Evolutionary conservation across 768 basidiomycete species (phyloP), one percentile per base, ranked within the genome.

Genomic region (Amanita rubescens): DNA sequence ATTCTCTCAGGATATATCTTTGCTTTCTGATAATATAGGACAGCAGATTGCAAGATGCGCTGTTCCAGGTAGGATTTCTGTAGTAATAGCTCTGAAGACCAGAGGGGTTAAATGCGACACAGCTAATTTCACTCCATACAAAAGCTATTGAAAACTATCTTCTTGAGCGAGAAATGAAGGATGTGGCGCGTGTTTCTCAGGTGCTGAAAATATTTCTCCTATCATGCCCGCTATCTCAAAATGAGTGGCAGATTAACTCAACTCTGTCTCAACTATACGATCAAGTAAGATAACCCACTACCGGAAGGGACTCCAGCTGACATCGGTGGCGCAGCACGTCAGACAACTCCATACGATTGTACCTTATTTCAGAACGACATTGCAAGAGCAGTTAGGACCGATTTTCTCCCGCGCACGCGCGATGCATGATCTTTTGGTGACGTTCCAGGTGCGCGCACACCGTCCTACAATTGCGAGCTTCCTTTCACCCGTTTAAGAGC

Each of bases 1-100:
- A 19, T 3, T 54, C 15, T 44, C 42, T 35, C 25, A 34, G 15
- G 61, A 57, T 17, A 37, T 38, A 38, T 55, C 41, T 27, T 60
- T 17, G 42, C 57, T 50, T 24, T 44, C 39, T 56, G 59, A 34
- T 55, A 59, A 54, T 35, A 17, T 50, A 45, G n/a, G 56, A 24
- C 32, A 61, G 24, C 53, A 51, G 5, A 17, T 32, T 15, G 41
- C 58, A 58, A 10, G 41, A 44, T 37, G 51, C 15, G 8, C 53
- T 64, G 51, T 51, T 52, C 32, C 41, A 54, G 49, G 51, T 51
- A 25, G 10, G 25, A 14, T 17, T 32, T 12, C n/a, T 32, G 14
- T 5, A 14, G 19, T 32, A 12, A 49, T 49, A n/a, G n/a, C n/a
- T n/a, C n/a, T n/a, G n/a, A n/a, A n/a, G n/a, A n/a, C n/a, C 9